Evolutionary conservation across 345 rosid genomes (phyloP).

Genomic region (Gossypium turneri): DNA sequence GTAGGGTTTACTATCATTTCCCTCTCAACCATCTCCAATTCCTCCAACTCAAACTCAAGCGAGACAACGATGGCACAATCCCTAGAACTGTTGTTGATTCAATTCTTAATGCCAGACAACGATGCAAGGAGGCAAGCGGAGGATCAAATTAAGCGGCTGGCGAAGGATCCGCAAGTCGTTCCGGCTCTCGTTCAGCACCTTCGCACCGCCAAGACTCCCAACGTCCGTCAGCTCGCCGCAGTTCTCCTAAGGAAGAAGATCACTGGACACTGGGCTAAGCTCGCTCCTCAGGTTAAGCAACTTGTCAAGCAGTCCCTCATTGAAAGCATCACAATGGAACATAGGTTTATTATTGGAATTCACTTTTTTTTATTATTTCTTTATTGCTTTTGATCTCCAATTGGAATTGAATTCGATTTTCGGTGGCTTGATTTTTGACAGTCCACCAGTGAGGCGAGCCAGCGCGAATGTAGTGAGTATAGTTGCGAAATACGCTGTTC

Average conservation of each 20-base stretch:
- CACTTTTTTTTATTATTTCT: not conserved
- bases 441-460: conserved; percentile 92
- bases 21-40: not conserved
- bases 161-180: conserved; percentile 98
- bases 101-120: conserved; percentile 98
- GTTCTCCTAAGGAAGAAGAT: conserved; percentile 98
- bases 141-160: conserved; percentile 90
- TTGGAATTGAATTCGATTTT: not conserved
- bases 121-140: conserved; percentile 97
- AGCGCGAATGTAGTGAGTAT: conserved; percentile 98
- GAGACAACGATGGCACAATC: conserved; percentile 71
- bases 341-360: conserved; percentile 44
- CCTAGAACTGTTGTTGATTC: conserved; percentile 82
- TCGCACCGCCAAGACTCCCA: conserved; percentile 98
- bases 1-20: conserved; percentile 3
- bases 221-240: conserved; percentile 97
- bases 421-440: conserved; percentile 23
- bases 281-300: conserved; percentile 70
- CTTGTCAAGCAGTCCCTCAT: conserved; percentile 82
- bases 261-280: conserved; percentile 99
- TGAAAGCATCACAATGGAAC: conserved; percentile 92
- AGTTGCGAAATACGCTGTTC: conserved; percentile 87
- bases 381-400: not conserved
- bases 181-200: conserved; percentile 95
- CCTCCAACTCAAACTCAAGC: not conserved